Evolutionary conservation across 2,329 filamentous ascomycete species (phyloP).

Genomic region (Pseudogymnoascus sp.): DNA sequence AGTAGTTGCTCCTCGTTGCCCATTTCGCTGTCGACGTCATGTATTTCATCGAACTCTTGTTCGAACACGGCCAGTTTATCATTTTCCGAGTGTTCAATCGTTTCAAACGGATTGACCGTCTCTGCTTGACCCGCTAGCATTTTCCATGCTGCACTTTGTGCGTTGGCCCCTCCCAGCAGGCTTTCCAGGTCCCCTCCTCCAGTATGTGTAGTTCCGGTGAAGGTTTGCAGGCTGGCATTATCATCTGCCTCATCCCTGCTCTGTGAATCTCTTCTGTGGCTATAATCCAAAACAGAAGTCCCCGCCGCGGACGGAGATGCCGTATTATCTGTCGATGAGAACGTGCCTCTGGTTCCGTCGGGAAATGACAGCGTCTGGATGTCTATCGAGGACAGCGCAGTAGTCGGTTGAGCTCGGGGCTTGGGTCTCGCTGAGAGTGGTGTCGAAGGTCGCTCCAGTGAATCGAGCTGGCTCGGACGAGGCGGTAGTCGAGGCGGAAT

Average conservation of each 20-base stretch:
- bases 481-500: constrained; percentile 44
- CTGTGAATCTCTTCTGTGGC: not conserved
- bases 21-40: constrained; percentile 48
- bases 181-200: constrained; percentile 69
- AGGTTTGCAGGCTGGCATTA: constrained; percentile 34
- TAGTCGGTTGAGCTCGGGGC: constrained; percentile 65
- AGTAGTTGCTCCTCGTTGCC: constrained; percentile 52
- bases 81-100: constrained; percentile 38
- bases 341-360: constrained; percentile 62
- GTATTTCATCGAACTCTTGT: constrained; percentile 71
- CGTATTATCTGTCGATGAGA: constrained; percentile 34
- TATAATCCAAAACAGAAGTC: constrained; percentile 29
- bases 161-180: constrained; percentile 63
- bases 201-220: constrained; percentile 38
- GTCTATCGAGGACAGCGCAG: constrained; percentile 74
- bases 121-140: constrained; percentile 58
- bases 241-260: constrained; percentile 41
- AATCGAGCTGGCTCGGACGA: constrained; percentile 16
- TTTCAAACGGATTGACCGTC: constrained; percentile 56
- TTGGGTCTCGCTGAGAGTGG: not conserved
- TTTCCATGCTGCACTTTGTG: constrained; percentile 62
- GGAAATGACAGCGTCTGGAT: constrained; percentile 70
- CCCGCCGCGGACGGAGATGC: constrained; percentile 23
- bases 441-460: not conserved
- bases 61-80: constrained; percentile 61